phyloP scores from a whole-genome alignment of 2,329 filamentous ascomycete genomes.

The Tolypocladium endophyticum region DNA sequence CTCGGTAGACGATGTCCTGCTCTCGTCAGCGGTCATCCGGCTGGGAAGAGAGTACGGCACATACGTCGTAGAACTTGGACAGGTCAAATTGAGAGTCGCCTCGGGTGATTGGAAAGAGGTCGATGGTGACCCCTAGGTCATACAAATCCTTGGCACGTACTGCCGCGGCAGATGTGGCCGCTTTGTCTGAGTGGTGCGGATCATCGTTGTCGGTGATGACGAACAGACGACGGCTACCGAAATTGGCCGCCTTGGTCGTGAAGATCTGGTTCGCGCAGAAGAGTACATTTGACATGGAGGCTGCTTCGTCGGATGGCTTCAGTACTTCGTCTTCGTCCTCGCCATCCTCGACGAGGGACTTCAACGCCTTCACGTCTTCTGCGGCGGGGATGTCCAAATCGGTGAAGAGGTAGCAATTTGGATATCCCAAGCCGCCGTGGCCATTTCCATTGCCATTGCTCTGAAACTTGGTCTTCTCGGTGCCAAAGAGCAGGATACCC shows the following conservation, averaged over 20 bases:
- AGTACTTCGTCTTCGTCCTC: conserved; percentile 61
- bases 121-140: conserved; percentile 82
- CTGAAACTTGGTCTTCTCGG: conserved; percentile 70
- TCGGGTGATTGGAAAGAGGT: conserved; percentile 81
- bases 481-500: conserved; percentile 86
- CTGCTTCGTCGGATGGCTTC: conserved; percentile 54
- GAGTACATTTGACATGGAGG: conserved; percentile 78
- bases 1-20: conserved; percentile 83
- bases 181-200: conserved; percentile 65
- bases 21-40: conserved; percentile 1
- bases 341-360: conserved; percentile 66
- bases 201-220: conserved; percentile 91
- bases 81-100: conserved; percentile 64
- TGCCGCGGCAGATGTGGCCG: conserved; percentile 62
- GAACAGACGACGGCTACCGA: conserved; percentile 85
- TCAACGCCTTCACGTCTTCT: conserved; percentile 72
- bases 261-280: conserved; percentile 97
- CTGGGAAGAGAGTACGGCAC: conserved; percentile 7
- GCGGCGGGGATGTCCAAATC: conserved; percentile 84
- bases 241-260: conserved; percentile 88
- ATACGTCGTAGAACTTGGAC: conserved; percentile 82
- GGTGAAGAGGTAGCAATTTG: conserved; percentile 83
- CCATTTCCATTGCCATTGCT: conserved; percentile 54
- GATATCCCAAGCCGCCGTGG: conserved; percentile 55
- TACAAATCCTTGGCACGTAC: conserved; percentile 91